phyloP scores from a whole-genome alignment of 2,329 filamentous ascomycete genomes.

The Fusarium burgessii region DNA sequence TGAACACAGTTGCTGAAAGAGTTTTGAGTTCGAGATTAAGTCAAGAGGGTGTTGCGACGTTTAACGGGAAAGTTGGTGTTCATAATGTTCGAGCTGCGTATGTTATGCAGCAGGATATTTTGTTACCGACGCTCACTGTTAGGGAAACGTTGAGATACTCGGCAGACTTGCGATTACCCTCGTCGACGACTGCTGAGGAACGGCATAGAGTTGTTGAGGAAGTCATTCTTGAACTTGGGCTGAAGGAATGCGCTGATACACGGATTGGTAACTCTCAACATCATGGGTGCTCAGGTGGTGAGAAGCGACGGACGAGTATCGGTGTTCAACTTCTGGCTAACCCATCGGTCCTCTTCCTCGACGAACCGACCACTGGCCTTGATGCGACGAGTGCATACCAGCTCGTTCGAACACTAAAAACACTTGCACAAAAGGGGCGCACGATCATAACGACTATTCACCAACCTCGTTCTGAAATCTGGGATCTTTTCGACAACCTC shows the following conservation, averaged over 20 bases:
- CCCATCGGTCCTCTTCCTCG: conserved; percentile 80
- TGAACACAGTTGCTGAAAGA: conserved; percentile 78
- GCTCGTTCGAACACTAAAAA: conserved; percentile 76
- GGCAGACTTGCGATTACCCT: conserved; percentile 76
- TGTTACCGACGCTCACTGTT: conserved; percentile 79
- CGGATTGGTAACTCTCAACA: conserved; percentile 77
- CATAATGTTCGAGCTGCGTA: conserved; percentile 72
- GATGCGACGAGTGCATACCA: conserved; percentile 83
- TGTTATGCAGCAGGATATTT: conserved; percentile 81
- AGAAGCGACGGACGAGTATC: conserved; percentile 81
- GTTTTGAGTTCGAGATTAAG: conserved; percentile 67
- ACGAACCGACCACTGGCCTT: conserved; percentile 82
- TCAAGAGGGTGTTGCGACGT: conserved; percentile 67
- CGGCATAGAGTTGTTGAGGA: conserved; percentile 76
- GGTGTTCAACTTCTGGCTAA: conserved; percentile 84
- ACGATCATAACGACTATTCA: conserved; percentile 82
- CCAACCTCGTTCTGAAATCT: conserved; percentile 83
- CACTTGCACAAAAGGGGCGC: conserved; percentile 73
- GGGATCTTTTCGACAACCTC: conserved; percentile 79
- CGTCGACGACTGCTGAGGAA: conserved; percentile 69
- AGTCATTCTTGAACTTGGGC: conserved; percentile 78
- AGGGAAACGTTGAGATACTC: conserved; percentile 80
- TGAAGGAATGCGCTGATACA: conserved; percentile 83
- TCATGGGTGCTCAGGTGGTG: conserved; percentile 82
- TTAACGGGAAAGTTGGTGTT: conserved; percentile 69